These are phyloP conservation scores for Colletotrichum sp. DNA, from an alignment of 2,329 filamentous ascomycete genomes.

Conservation along the genomic window DNA sequence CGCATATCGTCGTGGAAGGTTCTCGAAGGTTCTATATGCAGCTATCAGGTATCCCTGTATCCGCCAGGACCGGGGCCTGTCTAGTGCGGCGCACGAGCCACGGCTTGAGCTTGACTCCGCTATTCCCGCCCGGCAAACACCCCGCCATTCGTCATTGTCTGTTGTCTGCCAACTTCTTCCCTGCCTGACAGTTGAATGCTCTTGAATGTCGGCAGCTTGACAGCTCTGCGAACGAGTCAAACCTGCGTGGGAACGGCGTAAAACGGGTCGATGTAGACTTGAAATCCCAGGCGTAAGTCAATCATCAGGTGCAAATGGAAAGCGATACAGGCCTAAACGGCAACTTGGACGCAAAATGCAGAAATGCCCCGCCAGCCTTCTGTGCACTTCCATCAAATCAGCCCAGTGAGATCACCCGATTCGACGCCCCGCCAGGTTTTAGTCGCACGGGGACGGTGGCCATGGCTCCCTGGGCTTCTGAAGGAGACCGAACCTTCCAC, in stretches of 20 bases:
- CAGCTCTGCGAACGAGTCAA: not conserved
- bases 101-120: constrained; percentile 18
- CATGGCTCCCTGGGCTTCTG: constrained; percentile 13
- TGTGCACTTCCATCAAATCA: constrained; percentile 18
- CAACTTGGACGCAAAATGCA: not conserved
- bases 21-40: constrained; percentile 34
- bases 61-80: not conserved
- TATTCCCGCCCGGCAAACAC: constrained; percentile 15
- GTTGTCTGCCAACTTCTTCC: not conserved
- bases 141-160: constrained; percentile 22
- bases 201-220: not conserved
- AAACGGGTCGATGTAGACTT: not conserved
- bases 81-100: constrained; percentile 6
- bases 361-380: constrained; percentile 7
- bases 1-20: constrained; percentile 28
- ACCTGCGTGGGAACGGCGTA: not conserved
- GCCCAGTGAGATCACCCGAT: constrained; percentile 19
- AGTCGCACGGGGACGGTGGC: constrained; percentile 10
- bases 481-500: constrained; percentile 28
- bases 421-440: constrained; percentile 17
- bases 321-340: not conserved
- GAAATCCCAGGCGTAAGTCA: not conserved
- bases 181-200: not conserved
- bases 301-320: not conserved
- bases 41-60: not conserved